Evolutionary conservation across 164 flowering plant genomes (phyloP).

Genomic region (Amborella trichopoda): DNA sequence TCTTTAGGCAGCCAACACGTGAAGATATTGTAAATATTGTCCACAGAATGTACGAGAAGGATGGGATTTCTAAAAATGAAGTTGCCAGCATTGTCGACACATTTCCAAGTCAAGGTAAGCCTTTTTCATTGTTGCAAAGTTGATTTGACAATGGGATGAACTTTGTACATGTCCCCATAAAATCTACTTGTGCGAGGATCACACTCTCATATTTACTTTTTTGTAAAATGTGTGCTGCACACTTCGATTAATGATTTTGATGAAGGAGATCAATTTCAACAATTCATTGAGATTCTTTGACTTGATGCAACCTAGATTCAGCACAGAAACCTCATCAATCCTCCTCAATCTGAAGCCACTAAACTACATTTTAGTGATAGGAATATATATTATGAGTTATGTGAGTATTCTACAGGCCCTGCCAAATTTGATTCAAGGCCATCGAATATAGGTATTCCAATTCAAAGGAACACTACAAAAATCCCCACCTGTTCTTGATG

Average conservation of each 20-base stretch:
- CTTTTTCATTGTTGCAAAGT: background rate
- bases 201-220: background rate
- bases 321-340: too few relatives aligned
- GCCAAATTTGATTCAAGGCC: too few relatives aligned
- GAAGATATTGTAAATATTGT: constrained; percentile 87
- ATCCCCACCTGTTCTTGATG: too few relatives aligned
- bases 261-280: too few relatives aligned
- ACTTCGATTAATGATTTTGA: background rate
- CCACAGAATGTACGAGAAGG: constrained; percentile 74
- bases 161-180: background rate
- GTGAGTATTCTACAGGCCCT: too few relatives aligned
- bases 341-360: too few relatives aligned
- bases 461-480: too few relatives aligned
- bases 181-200: background rate
- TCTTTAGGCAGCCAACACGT: constrained; percentile 79
- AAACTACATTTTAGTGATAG: too few relatives aligned
- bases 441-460: too few relatives aligned
- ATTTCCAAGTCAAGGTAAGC: constrained; percentile 89
- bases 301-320: too few relatives aligned
- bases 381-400: too few relatives aligned
- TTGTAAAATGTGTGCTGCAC: background rate
- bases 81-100: constrained; percentile 49
- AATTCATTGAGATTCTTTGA: too few relatives aligned
- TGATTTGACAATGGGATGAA: background rate
- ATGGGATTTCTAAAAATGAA: constrained; percentile 66